phyloP scores from a whole-genome alignment of 2,329 filamentous ascomycete species.

The Sporothrix pallida region DNA sequence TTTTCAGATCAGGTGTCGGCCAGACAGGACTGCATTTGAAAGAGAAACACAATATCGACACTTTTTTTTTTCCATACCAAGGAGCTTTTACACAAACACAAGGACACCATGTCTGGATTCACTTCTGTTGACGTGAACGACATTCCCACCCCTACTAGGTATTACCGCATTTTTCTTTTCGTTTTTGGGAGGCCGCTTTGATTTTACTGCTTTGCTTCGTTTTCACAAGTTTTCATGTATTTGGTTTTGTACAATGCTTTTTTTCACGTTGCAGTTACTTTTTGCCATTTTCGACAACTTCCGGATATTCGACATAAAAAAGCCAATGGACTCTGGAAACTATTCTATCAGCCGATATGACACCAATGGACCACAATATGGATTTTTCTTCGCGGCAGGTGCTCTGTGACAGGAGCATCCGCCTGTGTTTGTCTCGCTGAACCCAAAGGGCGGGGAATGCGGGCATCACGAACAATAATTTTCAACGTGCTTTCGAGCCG shows the following conservation, averaged over 20 bases:
- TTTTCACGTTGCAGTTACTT: slow-evolving; percentile 30
- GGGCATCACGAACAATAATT: slow-evolving; percentile 26
- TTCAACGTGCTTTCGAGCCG: neutral
- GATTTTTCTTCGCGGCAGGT: slow-evolving; percentile 8
- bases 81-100: slow-evolving; percentile 20
- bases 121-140: slow-evolving; percentile 63
- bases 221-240: neutral
- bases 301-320: neutral
- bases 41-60: neutral
- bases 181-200: slow-evolving; percentile 50
- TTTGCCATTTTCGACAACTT: slow-evolving; percentile 13
- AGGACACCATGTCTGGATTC: slow-evolving; percentile 58
- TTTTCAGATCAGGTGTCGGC: slow-evolving; percentile 28
- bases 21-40: slow-evolving; percentile 20
- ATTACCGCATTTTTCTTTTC: slow-evolving; percentile 59
- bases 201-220: slow-evolving; percentile 29
- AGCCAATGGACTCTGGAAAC: neutral
- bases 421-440: slow-evolving; percentile 23
- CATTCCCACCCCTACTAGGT: slow-evolving; percentile 66
- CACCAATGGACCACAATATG: slow-evolving; percentile 15
- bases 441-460: slow-evolving; percentile 8
- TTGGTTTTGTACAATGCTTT: slow-evolving; percentile 31
- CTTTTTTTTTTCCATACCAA: slow-evolving; percentile 8
- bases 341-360: slow-evolving; percentile 6
- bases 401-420: slow-evolving; percentile 25